These are phyloP conservation scores for Nakaseomyces nivariensis DNA, from an alignment of 1,139 yeast species.

Conservation along the genomic window DNA sequence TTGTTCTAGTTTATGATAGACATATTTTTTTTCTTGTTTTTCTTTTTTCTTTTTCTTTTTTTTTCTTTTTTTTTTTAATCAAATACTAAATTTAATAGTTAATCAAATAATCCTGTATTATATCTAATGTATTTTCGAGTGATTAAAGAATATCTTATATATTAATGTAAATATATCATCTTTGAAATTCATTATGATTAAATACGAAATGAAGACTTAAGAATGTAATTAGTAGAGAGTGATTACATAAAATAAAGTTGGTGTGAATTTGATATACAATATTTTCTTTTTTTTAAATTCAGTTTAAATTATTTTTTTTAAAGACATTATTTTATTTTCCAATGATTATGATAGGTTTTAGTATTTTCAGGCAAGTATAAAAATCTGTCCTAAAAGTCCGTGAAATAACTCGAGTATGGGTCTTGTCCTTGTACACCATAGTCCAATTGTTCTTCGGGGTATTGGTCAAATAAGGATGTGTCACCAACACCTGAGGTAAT, in stretches of 20 bases:
- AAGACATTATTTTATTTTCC: background rate
- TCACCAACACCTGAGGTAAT: conserved; percentile 95
- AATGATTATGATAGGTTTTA: no score
- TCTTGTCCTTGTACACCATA: conserved; percentile 80
- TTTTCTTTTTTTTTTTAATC: background rate
- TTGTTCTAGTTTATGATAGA: background rate
- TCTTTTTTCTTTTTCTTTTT: background rate
- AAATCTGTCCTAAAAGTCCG: conserved; percentile 45
- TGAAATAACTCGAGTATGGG: conserved; percentile 67
- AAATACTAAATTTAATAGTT: background rate
- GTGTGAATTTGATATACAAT: background rate
- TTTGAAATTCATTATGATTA: background rate
- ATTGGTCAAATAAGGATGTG: conserved; percentile 83
- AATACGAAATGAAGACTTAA: background rate
- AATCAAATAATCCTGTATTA: background rate
- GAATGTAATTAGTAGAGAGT: background rate
- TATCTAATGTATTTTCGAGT: no score
- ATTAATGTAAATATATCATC: no score
- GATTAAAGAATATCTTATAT: no score
- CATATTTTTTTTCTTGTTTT: background rate
- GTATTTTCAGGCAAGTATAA: no score
- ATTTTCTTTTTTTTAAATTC: background rate
- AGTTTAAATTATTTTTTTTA: background rate
- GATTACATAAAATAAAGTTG: background rate
- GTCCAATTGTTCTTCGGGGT: conserved; percentile 88